Evolutionary conservation across 192 early-diverging fungal genomes (phyloP), one percentile per base, ranked within the genome.

Genomic region (Coemansia umbellata): DNA sequence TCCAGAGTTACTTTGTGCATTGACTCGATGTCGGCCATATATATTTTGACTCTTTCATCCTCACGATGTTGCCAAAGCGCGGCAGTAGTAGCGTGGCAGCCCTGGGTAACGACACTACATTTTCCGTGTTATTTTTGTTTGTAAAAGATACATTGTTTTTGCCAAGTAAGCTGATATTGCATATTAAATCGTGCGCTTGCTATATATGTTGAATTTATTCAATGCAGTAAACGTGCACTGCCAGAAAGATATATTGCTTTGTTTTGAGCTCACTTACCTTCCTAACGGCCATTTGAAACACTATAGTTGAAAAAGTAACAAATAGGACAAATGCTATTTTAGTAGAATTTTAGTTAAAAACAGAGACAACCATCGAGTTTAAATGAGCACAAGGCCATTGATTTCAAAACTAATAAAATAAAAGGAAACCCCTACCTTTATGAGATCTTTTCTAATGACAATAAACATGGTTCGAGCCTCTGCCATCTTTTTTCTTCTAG

Each of bases 1-100:
- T 87, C 83, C 17, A 91, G 65, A 7, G 83, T 78, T 1, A 91
- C 89, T 44, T 91, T 91, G 66, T 84, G 84, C 89, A 89, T 89
- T 10, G 63, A 69, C 22, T 88, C 76, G 8, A 86, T 35, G 57
- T 85, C 69, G 7, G 55, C 33, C 6, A 81, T 58, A 58, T 91
- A 91, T 11, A 72, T 60, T 22, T 81, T 78, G 41, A 87, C 86
- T 42, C 78, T 68, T 14, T 65, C 62, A 48, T 86, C 78, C 15
- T 86, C 66, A n/a, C 76, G 64, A 17, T 79, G 79, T 53, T 72
- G 73, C 62, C 84, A 82, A 4, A 91, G 67, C 13, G 82, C 80
- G 23, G 86, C 84, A 3, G 80, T 81, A 7, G 83, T 61, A 2
- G 85, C 87, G 48, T 91, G 89, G 53, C 84, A 83, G 3, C 86